phyloP scores from a whole-genome alignment of 2,329 filamentous ascomycete genomes.

The Trichoderma guizhouense region DNA sequence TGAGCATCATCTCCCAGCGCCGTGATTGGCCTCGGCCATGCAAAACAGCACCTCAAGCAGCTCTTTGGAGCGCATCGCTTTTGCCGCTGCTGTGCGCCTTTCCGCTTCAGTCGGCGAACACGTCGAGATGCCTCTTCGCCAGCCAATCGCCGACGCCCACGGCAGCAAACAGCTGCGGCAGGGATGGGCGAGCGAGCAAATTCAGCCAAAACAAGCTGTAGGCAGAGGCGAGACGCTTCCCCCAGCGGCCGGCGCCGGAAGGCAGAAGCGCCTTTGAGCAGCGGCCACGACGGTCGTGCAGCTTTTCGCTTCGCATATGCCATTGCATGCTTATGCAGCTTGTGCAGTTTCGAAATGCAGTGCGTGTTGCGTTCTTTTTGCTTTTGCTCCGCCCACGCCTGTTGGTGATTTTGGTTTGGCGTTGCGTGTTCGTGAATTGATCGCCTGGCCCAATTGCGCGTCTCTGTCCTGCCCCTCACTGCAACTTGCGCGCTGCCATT shows the following conservation, averaged over 20 bases:
- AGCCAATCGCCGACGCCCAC: slow-evolving; percentile 21
- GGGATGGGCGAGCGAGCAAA: not conserved
- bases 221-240: not conserved
- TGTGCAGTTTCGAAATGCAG: not conserved
- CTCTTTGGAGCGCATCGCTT: not conserved
- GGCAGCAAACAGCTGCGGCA: slow-evolving; percentile 17
- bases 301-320: slow-evolving; percentile 20
- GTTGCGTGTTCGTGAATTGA: not conserved
- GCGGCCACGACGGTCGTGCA: slow-evolving; percentile 49
- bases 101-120: slow-evolving; percentile 3
- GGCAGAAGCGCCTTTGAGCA: slow-evolving; percentile 38
- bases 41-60: not conserved
- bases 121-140: not conserved
- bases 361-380: not conserved
- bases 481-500: not conserved
- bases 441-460: not conserved
- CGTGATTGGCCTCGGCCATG: slow-evolving; percentile 4
- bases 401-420: not conserved
- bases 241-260: not conserved
- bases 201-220: not conserved
- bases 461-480: not conserved
- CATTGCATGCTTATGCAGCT: slow-evolving; percentile 3
- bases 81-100: not conserved
- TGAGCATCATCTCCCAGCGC: slow-evolving; percentile 4
- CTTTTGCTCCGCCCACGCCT: not conserved